phyloP scores from a whole-genome alignment of 1,284 basidiomycete species.

The Melampsora larici-populina region DNA sequence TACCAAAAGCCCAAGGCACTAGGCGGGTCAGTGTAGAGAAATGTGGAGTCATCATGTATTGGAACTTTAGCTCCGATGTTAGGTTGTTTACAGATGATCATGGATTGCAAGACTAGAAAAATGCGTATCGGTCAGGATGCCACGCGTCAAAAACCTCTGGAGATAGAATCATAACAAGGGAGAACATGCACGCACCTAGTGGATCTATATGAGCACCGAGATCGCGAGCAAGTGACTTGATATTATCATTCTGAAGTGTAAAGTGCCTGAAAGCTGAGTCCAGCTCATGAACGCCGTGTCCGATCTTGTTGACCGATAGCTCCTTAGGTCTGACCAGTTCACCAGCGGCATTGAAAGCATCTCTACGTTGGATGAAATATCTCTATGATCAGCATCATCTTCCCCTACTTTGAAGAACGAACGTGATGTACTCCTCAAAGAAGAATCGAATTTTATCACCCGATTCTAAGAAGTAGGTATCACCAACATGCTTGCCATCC shows the following conservation, averaged over 20 bases:
- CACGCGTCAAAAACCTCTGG: not conserved
- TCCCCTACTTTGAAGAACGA: conserved; percentile 55
- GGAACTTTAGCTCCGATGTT: conserved; percentile 77
- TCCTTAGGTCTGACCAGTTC: conserved; percentile 73
- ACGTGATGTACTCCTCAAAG: conserved; percentile 75
- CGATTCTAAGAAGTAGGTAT: conserved; percentile 85
- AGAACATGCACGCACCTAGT: conserved; percentile 59
- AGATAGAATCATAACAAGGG: not conserved
- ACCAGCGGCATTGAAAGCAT: conserved; percentile 48
- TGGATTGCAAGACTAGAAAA: conserved; percentile 75
- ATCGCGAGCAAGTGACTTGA: conserved; percentile 68
- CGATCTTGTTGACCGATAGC: conserved; percentile 59
- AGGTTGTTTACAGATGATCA: conserved; percentile 89
- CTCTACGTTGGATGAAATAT: conserved; percentile 44
- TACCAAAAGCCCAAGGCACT: conserved; percentile 94
- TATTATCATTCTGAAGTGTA: conserved; percentile 69
- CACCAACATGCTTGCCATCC: conserved; percentile 65
- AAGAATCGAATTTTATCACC: conserved; percentile 91
- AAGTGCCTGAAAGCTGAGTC: conserved; percentile 75
- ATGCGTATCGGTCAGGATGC: not conserved
- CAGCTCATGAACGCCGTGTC: conserved; percentile 70
- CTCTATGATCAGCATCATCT: conserved; percentile 55
- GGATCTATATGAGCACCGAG: conserved; percentile 77
- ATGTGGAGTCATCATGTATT: conserved; percentile 60
- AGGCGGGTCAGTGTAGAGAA: conserved; percentile 79